Evolutionary conservation across 2,329 filamentous ascomycete species (phyloP).

Genomic region (Fusarium euwallaceae): DNA sequence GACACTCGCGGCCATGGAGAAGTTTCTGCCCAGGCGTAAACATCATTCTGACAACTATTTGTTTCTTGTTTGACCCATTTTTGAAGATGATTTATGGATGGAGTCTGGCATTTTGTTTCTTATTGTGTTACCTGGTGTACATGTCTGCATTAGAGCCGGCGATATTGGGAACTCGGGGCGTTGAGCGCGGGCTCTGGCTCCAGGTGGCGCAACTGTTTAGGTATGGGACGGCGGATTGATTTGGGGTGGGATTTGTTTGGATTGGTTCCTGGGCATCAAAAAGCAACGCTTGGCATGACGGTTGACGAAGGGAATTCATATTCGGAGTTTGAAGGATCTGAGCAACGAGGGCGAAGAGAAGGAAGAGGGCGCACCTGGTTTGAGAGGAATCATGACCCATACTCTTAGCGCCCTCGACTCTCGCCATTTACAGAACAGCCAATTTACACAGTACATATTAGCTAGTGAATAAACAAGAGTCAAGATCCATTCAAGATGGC

Average conservation of each 20-base stretch:
- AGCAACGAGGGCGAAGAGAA: slow-evolving; percentile 13
- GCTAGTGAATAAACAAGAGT: slow-evolving; percentile 31
- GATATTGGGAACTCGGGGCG: slow-evolving; percentile 28
- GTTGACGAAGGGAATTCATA: slow-evolving; percentile 42
- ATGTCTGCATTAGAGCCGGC: slow-evolving; percentile 39
- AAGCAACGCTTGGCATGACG: slow-evolving; percentile 44
- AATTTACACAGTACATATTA: slow-evolving; percentile 31
- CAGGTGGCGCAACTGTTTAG: slow-evolving; percentile 35
- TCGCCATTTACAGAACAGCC: background rate
- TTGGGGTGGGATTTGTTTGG: slow-evolving; percentile 17
- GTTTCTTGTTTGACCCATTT: slow-evolving; percentile 3
- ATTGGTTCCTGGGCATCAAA: slow-evolving; percentile 32
- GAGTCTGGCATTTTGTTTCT: slow-evolving; percentile 28
- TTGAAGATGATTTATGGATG: slow-evolving; percentile 9
- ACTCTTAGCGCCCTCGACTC: slow-evolving; percentile 10
- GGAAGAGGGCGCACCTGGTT: slow-evolving; percentile 21
- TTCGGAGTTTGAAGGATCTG: slow-evolving; percentile 39
- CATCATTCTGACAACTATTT: background rate
- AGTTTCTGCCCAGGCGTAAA: slow-evolving; percentile 38
- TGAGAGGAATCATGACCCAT: slow-evolving; percentile 16
- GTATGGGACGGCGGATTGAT: slow-evolving; percentile 20
- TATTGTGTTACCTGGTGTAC: slow-evolving; percentile 33
- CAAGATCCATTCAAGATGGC: slow-evolving; percentile 5
- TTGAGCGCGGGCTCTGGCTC: slow-evolving; percentile 40
- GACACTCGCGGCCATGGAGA: slow-evolving; percentile 29